Evolutionary conservation across 1,139 yeast species (phyloP).

Genomic region (Nakaseomyces nivariensis): DNA sequence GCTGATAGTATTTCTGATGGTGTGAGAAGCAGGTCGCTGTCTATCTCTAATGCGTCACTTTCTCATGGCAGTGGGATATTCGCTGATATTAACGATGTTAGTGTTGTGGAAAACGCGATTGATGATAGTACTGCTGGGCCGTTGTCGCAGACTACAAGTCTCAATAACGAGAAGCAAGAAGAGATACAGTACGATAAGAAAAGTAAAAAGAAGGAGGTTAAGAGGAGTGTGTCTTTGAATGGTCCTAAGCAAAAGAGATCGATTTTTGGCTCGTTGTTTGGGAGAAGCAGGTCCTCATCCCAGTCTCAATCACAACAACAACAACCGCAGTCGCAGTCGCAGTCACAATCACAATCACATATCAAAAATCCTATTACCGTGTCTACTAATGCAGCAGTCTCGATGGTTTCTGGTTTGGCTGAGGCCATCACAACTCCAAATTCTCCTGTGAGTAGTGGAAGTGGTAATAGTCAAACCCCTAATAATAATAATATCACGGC

Average conservation of each 20-base stretch:
- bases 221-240: constrained; percentile 10
- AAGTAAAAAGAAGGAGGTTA: constrained; percentile 2
- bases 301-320: not conserved
- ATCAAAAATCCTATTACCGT: not conserved
- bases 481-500: not conserved
- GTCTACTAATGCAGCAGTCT: not conserved
- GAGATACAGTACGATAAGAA: not conserved
- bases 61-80: not conserved
- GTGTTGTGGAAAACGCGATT: not conserved
- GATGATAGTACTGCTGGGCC: not conserved
- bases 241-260: constrained; percentile 15
- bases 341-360: too few species aligned
- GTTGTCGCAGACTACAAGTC: not conserved
- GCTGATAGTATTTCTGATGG: constrained; percentile 2
- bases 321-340: too few species aligned
- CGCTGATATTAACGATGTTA: not conserved
- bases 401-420: not conserved
- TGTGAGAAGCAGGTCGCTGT: constrained; percentile 6
- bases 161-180: not conserved
- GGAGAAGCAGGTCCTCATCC: constrained; percentile 11
- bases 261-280: constrained; percentile 20
- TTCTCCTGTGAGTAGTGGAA: not conserved
- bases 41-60: constrained; percentile 4
- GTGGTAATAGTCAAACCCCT: too few species aligned
- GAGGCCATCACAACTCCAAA: not conserved